Evolutionary conservation across 352 stramenopile genomes (phyloP).

Genomic region (Globisporangium splendens): DNA sequence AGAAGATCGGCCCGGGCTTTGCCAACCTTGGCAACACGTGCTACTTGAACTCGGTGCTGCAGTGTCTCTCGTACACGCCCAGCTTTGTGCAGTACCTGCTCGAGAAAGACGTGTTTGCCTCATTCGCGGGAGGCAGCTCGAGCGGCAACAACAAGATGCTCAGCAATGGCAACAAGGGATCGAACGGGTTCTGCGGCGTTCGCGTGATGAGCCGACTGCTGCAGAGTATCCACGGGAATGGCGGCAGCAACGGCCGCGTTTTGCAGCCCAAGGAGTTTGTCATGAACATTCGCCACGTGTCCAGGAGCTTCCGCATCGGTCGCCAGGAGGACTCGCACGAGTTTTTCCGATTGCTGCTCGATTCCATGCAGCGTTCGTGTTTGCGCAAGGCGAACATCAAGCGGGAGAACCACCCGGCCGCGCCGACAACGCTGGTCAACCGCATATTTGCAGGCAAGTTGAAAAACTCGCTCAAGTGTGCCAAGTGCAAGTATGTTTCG

Average conservation of each 20-base stretch:
- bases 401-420: conserved; percentile 48
- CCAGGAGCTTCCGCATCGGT: conserved; percentile 84
- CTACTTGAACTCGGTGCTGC: conserved; percentile 93
- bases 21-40: conserved; percentile 95
- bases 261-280: conserved; percentile 79
- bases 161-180: conserved; percentile 1
- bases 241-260: conserved; percentile 28
- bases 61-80: conserved; percentile 84
- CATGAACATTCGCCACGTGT: conserved; percentile 82
- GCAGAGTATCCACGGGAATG: conserved; percentile 48
- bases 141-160: conserved; percentile 16
- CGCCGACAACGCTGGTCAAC: conserved; percentile 77
- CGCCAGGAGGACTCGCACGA: conserved; percentile 91
- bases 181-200: conserved; percentile 45
- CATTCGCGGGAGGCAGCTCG: conserved; percentile 21
- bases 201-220: conserved; percentile 67
- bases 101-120: conserved; percentile 41
- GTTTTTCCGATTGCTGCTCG: conserved; percentile 87
- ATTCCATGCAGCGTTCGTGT: conserved; percentile 81
- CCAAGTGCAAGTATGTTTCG: conserved; percentile 76
- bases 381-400: conserved; percentile 72
- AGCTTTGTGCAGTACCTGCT: conserved; percentile 89
- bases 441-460: conserved; percentile 84
- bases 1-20: conserved; percentile 78
- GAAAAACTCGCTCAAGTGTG: conserved; percentile 82